Evolutionary conservation across 345 rosid genomes (phyloP).

Genomic region (Gossypium anomalum): DNA sequence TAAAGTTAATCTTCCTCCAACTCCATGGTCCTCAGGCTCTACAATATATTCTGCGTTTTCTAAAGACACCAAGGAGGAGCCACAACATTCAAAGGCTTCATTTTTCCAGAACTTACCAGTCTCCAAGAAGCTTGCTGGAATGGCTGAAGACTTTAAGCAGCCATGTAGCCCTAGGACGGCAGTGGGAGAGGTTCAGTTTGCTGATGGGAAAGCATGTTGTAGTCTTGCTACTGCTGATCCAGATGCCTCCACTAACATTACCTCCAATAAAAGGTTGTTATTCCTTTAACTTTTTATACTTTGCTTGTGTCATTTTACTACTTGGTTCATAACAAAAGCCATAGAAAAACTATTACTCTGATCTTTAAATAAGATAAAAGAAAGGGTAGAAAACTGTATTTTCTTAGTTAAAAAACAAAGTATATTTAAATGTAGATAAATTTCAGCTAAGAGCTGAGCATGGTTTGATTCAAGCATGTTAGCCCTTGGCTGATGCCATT

Average conservation of each 20-base stretch:
- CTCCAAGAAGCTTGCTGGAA: slow-evolving; percentile 27
- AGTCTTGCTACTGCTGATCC: slow-evolving; percentile 27
- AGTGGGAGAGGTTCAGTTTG: slow-evolving; percentile 37
- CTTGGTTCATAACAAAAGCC: too few species aligned
- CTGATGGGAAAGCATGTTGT: slow-evolving; percentile 39
- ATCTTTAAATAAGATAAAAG: too few species aligned
- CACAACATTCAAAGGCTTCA: slow-evolving; percentile 18
- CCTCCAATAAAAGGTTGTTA: slow-evolving; percentile 64
- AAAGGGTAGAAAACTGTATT: too few species aligned
- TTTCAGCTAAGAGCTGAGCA: too few species aligned
- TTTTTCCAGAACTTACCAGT: slow-evolving; percentile 33
- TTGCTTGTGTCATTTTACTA: background rate
- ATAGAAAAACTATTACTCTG: too few species aligned
- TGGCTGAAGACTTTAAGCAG: slow-evolving; percentile 34
- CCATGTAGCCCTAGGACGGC: slow-evolving; percentile 36
- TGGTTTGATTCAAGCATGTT: background rate
- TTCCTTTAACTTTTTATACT: slow-evolving; percentile 24
- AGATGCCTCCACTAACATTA: slow-evolving; percentile 39
- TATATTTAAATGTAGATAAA: too few species aligned
- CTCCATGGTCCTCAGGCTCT: slow-evolving; percentile 19
- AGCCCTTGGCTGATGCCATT: background rate
- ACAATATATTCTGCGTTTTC: background rate
- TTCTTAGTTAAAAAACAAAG: too few species aligned
- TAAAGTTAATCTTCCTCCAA: slow-evolving; percentile 1
- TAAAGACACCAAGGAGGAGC: background rate